These are phyloP conservation scores for Dryas octopetala DNA, from an alignment of 306 rosid genomes.

Conservation along the genomic window DNA sequence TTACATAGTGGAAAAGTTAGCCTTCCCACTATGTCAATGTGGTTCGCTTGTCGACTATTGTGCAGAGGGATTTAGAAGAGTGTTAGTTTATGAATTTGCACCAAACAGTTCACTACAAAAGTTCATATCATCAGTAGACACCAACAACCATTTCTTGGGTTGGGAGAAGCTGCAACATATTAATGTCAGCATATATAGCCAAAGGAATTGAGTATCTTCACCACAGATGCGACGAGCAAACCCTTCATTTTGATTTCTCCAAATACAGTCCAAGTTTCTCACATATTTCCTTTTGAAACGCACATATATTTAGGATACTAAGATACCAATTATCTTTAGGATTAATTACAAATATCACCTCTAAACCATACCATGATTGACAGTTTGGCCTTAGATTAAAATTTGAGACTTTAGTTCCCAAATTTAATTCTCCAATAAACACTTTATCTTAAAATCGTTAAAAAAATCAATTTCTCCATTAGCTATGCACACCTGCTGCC, in stretches of 20 bases:
- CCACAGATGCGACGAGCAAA: not conserved
- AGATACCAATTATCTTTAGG: no score
- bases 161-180: not conserved
- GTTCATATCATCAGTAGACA: not conserved
- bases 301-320: no score
- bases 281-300: no score
- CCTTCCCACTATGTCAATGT: not conserved
- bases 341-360: no score
- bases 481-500: accelerated
- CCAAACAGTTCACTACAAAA: not conserved
- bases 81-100: not conserved
- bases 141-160: not conserved
- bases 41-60: not conserved
- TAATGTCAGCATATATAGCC: not conserved
- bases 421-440: no score
- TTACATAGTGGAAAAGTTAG: no score
- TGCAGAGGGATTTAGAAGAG: not conserved
- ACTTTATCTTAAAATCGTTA: no score
- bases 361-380: no score
- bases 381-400: no score
- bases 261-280: no score
- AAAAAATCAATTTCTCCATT: no score
- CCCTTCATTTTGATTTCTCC: not conserved
- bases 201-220: not conserved
- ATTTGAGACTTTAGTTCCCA: no score